phyloP scores from a whole-genome alignment of 2,329 filamentous ascomycete genomes.

The Trichoderma brevicompactum region DNA sequence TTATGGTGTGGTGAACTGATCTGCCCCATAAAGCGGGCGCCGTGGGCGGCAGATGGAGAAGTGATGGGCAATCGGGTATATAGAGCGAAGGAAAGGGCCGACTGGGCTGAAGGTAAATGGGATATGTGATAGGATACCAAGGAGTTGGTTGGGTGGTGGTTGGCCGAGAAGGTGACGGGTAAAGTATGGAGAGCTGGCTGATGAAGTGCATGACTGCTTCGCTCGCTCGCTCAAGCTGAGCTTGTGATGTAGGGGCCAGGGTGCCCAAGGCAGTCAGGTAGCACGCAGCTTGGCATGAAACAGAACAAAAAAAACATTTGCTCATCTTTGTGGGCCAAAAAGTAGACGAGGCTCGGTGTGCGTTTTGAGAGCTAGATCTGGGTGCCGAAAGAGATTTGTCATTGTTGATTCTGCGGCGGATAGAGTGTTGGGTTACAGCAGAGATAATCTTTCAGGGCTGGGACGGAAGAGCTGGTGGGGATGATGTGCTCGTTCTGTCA shows the following conservation, averaged over 20 bases:
- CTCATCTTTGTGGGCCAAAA: no score
- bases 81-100: conserved; percentile 35
- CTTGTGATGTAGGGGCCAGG: no score
- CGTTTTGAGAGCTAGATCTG: neutral
- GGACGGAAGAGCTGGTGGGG: conserved; percentile 9
- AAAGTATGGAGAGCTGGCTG: neutral
- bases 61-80: neutral
- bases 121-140: conserved; percentile 35
- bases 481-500: conserved; percentile 12
- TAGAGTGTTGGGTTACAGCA: neutral
- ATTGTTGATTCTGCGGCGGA: no score
- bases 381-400: no score
- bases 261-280: no score
- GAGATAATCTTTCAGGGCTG: neutral
- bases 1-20: neutral
- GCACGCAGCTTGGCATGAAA: no score
- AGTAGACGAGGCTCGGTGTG: neutral
- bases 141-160: no score
- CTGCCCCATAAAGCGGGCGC: neutral
- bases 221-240: no score
- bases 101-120: conserved; percentile 32
- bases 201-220: neutral
- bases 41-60: conserved; percentile 18
- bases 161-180: no score
- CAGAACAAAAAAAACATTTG: no score